Evolutionary conservation across 106 monocot genomes (phyloP).

Genomic region (Dendrobium huoshanense): DNA sequence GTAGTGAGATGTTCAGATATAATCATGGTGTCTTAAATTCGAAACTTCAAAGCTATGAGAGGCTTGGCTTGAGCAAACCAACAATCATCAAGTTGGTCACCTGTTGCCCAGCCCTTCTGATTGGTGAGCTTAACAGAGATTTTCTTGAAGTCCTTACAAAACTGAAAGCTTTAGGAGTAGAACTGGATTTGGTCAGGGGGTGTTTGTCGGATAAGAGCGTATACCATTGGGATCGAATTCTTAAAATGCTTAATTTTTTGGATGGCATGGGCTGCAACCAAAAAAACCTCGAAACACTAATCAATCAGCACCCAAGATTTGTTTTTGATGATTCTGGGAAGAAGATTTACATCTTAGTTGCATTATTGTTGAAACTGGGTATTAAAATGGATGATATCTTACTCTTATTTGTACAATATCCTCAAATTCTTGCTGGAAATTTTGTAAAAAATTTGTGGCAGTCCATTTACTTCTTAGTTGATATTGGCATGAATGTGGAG

Average conservation of each 20-base stretch:
- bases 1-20: constrained; percentile 48
- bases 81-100: constrained; percentile 67
- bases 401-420: constrained; percentile 49
- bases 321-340: constrained; percentile 84
- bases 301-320: constrained; percentile 59
- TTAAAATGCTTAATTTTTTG: constrained; percentile 50
- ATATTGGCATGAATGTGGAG: constrained; percentile 47
- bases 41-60: constrained; percentile 50
- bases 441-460: constrained; percentile 48
- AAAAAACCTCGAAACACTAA: constrained; percentile 30
- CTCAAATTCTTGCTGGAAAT: constrained; percentile 50
- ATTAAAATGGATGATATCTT: constrained; percentile 36
- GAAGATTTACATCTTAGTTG: constrained; percentile 68
- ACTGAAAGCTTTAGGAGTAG: constrained; percentile 40
- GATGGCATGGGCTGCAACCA: constrained; percentile 38
- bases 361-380: constrained; percentile 68
- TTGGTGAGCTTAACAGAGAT: constrained; percentile 39
- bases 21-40: constrained; percentile 27
- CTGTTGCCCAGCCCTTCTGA: constrained; percentile 62
- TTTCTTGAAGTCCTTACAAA: constrained; percentile 47
- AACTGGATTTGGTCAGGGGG: constrained; percentile 56
- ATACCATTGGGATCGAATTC: constrained; percentile 57
- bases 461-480: constrained; percentile 52
- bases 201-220: constrained; percentile 55
- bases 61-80: constrained; percentile 41